These are phyloP conservation scores for Porphyra umbilicalis DNA, from an alignment of 31 red algal genomes.

Conservation along the genomic window DNA sequence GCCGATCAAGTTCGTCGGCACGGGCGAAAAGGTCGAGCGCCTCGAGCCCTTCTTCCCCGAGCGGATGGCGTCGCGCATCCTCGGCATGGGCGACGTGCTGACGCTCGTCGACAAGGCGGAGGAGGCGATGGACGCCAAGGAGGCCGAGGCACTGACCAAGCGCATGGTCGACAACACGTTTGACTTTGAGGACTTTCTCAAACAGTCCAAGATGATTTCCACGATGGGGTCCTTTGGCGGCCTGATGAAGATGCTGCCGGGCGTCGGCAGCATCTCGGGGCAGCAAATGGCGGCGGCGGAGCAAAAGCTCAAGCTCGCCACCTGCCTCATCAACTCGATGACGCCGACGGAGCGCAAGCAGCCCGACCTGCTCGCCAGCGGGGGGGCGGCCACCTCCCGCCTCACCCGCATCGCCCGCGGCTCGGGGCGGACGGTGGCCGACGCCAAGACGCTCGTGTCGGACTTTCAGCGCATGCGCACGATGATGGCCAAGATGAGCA, in stretches of 20 bases:
- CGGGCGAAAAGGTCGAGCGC: constrained; percentile 87
- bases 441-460: constrained; percentile 58
- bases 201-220: constrained; percentile 84
- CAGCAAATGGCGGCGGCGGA: constrained; percentile 69
- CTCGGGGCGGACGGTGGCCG: constrained; percentile 51
- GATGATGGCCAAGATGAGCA: constrained; percentile 91
- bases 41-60: constrained; percentile 95
- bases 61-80: constrained; percentile 88
- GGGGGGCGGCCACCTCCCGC: constrained; percentile 44
- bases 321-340: constrained; percentile 94
- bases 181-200: constrained; percentile 98
- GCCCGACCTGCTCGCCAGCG: constrained; percentile 75
- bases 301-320: constrained; percentile 73
- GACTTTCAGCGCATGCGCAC: constrained; percentile 85
- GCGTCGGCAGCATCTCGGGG: constrained; percentile 55
- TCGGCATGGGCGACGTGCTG: constrained; percentile 98
- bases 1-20: constrained; percentile 90
- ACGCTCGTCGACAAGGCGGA: constrained; percentile 93
- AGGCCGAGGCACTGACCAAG: constrained; percentile 79
- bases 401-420: constrained; percentile 70
- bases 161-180: constrained; percentile 97
- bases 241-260: constrained; percentile 95
- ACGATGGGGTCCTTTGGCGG: constrained; percentile 88
- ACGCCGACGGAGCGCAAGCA: constrained; percentile 75
- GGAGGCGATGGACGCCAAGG: constrained; percentile 73